A percentile compares a stretch with the other conserved stretches of the same genome.
Evolutionary conservation across 2,329 filamentous ascomycete genomes (phyloP).

Genomic region (Neonectria magnoliae): DNA sequence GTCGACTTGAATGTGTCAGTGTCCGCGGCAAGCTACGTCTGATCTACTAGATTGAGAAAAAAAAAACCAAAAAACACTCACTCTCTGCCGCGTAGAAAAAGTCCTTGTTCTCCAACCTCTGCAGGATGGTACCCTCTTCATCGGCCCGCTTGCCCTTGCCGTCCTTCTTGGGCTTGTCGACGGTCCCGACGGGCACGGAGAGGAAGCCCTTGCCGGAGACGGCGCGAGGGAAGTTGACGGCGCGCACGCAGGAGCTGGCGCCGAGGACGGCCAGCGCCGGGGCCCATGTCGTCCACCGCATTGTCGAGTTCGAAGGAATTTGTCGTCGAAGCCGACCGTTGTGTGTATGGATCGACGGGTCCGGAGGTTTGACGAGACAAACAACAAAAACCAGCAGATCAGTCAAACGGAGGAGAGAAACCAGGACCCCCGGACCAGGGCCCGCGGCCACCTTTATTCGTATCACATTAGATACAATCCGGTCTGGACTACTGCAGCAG

Average conservation of each 20-base stretch:
- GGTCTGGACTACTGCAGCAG: background rate
- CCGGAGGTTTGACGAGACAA: background rate
- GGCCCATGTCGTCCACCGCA: conserved; percentile 40
- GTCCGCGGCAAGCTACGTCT: background rate
- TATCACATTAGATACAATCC: background rate
- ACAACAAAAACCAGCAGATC: background rate
- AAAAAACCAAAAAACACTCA: conserved; percentile 34
- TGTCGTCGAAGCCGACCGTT: background rate
- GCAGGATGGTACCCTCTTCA: conserved; percentile 41
- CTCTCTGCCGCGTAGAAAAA: conserved; percentile 53
- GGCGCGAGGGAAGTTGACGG: conserved; percentile 43
- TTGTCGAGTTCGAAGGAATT: conserved; percentile 8
- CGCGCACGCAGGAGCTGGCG: conserved; percentile 21
- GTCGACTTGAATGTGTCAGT: conserved; percentile 47
- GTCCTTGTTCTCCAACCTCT: conserved; percentile 48
- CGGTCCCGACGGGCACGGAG: conserved; percentile 48
- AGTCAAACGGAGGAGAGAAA: background rate
- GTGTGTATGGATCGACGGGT: background rate
- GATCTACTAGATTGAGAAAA: too few relatives aligned
- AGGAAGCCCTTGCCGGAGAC: conserved; percentile 50
- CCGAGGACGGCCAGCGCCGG: conserved; percentile 28
- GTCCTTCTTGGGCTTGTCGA: conserved; percentile 40
- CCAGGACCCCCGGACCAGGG: background rate
- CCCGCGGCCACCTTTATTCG: conserved; percentile 16
- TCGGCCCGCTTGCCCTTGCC: conserved; percentile 32